phyloP scores from a whole-genome alignment of 1,139 yeast species.

The Taphrina communis region DNA sequence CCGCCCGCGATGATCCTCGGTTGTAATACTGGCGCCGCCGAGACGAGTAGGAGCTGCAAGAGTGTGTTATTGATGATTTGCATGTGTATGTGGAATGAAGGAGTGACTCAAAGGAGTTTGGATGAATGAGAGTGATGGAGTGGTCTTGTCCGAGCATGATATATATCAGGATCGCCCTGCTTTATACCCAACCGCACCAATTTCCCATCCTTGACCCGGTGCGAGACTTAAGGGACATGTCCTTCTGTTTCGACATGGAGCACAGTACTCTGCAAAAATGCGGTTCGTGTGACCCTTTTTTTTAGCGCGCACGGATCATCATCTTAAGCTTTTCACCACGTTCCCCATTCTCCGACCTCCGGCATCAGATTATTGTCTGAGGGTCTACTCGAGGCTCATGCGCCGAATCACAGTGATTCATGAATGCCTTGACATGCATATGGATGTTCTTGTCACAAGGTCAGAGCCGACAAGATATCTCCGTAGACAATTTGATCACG shows the following conservation, averaged over 20 bases:
- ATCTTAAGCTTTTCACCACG: not conserved
- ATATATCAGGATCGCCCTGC: too few species aligned
- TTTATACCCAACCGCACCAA: too few species aligned
- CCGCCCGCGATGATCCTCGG: not conserved
- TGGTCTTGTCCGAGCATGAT: not conserved
- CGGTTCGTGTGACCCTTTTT: not conserved
- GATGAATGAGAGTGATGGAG: not conserved
- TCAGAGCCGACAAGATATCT: not conserved
- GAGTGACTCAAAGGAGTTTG: not conserved
- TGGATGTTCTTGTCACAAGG: not conserved
- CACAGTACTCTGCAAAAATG: not conserved
- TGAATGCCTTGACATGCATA: too few species aligned
- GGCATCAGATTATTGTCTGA: too few species aligned
- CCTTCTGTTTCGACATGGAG: not conserved
- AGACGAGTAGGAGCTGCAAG: not conserved
- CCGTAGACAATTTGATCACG: not conserved
- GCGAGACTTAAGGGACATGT: not conserved
- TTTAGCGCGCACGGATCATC: conserved; percentile 6
- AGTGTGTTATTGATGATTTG: not conserved
- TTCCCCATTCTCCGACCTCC: too few species aligned
- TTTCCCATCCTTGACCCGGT: too few species aligned
- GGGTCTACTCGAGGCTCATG: too few species aligned
- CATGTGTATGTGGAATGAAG: not conserved
- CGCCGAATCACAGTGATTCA: too few species aligned
- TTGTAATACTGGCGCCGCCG: not conserved